phyloP scores from a whole-genome alignment of 2,329 filamentous ascomycete genomes.

The Thielaviopsis musarum region DNA sequence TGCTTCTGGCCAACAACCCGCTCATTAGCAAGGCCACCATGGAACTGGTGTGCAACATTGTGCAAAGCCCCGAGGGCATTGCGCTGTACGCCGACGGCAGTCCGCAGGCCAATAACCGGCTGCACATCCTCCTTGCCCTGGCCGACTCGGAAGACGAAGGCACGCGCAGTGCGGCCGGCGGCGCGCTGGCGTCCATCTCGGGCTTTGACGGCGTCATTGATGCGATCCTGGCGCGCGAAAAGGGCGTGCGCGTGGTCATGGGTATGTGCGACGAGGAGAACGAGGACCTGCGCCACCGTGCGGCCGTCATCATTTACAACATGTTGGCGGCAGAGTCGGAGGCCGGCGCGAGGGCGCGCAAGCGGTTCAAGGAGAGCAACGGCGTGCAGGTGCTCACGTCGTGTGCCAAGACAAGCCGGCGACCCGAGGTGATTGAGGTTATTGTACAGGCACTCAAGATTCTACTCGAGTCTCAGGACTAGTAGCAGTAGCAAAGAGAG shows the following conservation, averaged over 20 bases:
- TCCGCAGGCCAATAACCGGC: constrained; percentile 49
- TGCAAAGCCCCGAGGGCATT: constrained; percentile 49
- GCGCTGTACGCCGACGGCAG: constrained; percentile 52
- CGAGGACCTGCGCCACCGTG: constrained; percentile 53
- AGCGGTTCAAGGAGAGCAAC: constrained; percentile 42
- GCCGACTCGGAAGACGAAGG: constrained; percentile 69
- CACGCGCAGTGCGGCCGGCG: constrained; percentile 71
- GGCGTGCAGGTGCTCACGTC: constrained; percentile 53
- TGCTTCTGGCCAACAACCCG: constrained; percentile 58
- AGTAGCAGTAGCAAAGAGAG: not conserved
- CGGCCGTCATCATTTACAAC: constrained; percentile 59
- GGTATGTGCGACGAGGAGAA: constrained; percentile 57
- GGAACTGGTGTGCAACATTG: constrained; percentile 83
- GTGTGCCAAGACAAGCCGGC: constrained; percentile 50
- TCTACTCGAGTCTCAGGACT: constrained; percentile 30
- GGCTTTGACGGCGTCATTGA: constrained; percentile 59
- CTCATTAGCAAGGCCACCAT: constrained; percentile 68
- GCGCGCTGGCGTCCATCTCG: constrained; percentile 72
- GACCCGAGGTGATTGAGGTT: constrained; percentile 52
- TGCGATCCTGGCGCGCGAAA: constrained; percentile 51
- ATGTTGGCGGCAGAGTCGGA: constrained; percentile 51
- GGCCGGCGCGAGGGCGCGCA: constrained; percentile 41
- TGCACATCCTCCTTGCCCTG: constrained; percentile 75
- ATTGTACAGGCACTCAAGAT: constrained; percentile 58
- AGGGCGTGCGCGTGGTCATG: constrained; percentile 65